These are phyloP conservation scores for Pseudocercospora musae DNA, from an alignment of 2,329 filamentous ascomycete genomes.

Conservation along the genomic window DNA sequence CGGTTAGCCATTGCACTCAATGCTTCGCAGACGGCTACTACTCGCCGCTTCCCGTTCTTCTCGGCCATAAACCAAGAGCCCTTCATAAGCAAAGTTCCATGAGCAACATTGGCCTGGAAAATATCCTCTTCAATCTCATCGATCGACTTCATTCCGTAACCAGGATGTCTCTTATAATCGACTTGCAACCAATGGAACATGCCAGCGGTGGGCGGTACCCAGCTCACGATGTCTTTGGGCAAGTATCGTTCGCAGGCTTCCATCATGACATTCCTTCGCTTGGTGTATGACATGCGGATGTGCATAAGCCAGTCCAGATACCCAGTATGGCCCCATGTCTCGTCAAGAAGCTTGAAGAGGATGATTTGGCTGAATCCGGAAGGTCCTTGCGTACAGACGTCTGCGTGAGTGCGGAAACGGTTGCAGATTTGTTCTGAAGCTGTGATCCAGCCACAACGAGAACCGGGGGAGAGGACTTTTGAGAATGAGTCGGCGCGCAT, in stretches of 20 bases:
- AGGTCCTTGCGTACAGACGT: constrained; percentile 81
- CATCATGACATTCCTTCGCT: constrained; percentile 71
- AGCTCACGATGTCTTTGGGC: constrained; percentile 70
- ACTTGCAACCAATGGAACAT: constrained; percentile 91
- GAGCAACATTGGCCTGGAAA: constrained; percentile 70
- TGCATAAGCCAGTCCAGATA: constrained; percentile 88
- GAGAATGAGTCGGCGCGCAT: constrained; percentile 90
- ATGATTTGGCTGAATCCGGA: constrained; percentile 80
- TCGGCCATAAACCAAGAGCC: constrained; percentile 92
- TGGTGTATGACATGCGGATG: constrained; percentile 76
- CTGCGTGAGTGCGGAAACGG: constrained; percentile 75
- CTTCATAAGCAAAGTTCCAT: constrained; percentile 74
- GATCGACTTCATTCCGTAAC: constrained; percentile 51
- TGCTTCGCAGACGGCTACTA: too few relatives aligned
- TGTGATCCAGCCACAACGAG: constrained; percentile 87
- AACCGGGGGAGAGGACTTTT: constrained; percentile 87
- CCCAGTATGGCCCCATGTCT: constrained; percentile 88
- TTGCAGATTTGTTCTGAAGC: constrained; percentile 81
- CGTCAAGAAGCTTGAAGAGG: constrained; percentile 85
- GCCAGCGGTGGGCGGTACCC: constrained; percentile 76
- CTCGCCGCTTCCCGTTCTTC: constrained; percentile 48
- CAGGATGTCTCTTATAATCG: constrained; percentile 64
- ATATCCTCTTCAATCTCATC: constrained; percentile 77
- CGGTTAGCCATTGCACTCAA: too few relatives aligned
- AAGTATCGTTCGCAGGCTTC: constrained; percentile 75